Evolutionary conservation across 2,329 filamentous ascomycete genomes (phyloP).

Genomic region (Sporothrix protearum): DNA sequence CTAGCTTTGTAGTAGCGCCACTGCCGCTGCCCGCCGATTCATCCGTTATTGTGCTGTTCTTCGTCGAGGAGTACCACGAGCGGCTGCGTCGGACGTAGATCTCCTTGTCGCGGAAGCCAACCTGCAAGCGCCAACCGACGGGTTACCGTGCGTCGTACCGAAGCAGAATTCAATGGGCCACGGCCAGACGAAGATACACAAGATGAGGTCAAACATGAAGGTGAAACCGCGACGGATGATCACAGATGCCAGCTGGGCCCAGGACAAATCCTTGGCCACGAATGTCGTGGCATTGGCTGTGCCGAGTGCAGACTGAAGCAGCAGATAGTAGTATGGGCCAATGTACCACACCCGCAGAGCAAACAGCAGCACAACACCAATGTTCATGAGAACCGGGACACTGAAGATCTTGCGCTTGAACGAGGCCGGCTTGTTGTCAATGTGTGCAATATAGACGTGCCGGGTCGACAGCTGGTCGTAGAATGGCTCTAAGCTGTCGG

Average conservation of each 20-base stretch:
- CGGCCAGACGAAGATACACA: constrained; percentile 64
- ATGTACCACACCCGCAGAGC: constrained; percentile 65
- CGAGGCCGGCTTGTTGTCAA: constrained; percentile 65
- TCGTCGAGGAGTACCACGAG: constrained; percentile 57
- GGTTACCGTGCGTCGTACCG: constrained; percentile 56
- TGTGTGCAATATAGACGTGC: constrained; percentile 79
- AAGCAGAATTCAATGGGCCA: constrained; percentile 72
- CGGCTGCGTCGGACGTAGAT: constrained; percentile 76
- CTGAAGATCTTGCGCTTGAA: constrained; percentile 82
- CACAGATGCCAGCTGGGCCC: constrained; percentile 54
- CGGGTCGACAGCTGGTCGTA: constrained; percentile 61
- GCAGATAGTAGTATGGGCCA: constrained; percentile 66
- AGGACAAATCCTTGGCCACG: constrained; percentile 54
- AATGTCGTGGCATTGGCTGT: constrained; percentile 64
- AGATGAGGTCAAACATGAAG: constrained; percentile 70
- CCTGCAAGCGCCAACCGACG: constrained; percentile 68
- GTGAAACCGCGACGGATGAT: constrained; percentile 58
- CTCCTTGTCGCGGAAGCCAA: constrained; percentile 77
- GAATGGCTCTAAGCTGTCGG: constrained; percentile 62
- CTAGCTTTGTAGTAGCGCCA: constrained; percentile 41
- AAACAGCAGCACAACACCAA: constrained; percentile 62
- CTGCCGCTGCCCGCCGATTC: not conserved
- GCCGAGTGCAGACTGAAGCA: constrained; percentile 63
- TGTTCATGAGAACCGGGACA: constrained; percentile 74
- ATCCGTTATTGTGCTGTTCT: not conserved